Percentiles rank a stretch among this genome's conserved stretches.
Evolutionary conservation across 1,284 basidiomycete species (phyloP).

Genomic region (Chiua sp.): DNA sequence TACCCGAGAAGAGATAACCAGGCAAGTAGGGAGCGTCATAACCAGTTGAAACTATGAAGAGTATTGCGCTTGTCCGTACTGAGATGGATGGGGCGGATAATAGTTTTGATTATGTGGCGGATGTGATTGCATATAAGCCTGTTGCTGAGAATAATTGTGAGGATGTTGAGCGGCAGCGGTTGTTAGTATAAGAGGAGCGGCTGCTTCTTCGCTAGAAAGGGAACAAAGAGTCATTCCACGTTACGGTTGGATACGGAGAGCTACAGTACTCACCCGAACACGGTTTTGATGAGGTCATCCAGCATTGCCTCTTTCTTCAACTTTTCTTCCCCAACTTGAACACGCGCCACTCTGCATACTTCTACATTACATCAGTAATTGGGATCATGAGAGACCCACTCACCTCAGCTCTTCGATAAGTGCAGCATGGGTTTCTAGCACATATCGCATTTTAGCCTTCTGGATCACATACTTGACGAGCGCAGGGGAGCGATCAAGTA

Average conservation of each 20-base stretch:
- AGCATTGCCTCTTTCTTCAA: conserved; percentile 62
- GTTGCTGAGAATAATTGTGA: conserved; percentile 14
- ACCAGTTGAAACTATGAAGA: conserved; percentile 12
- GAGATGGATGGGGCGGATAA: conserved; percentile 13
- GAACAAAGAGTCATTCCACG: neutral
- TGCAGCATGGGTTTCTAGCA: conserved; percentile 62
- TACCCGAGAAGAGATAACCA: conserved; percentile 3
- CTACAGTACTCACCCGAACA: conserved; percentile 63
- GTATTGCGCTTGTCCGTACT: conserved; percentile 15
- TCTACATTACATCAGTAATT: neutral
- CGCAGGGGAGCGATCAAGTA: conserved; percentile 62
- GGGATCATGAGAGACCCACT: neutral
- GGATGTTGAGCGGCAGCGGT: conserved; percentile 3
- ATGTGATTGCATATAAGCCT: conserved; percentile 9
- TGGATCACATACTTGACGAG: conserved; percentile 76
- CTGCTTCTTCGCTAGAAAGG: conserved; percentile 37
- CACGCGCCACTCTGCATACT: conserved; percentile 43
- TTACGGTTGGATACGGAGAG: no score
- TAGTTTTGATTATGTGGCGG: conserved; percentile 16
- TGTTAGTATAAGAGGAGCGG: conserved; percentile 20
- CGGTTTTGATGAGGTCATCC: conserved; percentile 52
- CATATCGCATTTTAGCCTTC: conserved; percentile 76
- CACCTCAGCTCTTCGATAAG: conserved; percentile 66
- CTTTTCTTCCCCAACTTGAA: conserved; percentile 56
- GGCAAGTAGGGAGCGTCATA: neutral